Percentiles rank a stretch among this genome's conserved stretches.
phyloP scores from a whole-genome alignment of 2,329 filamentous ascomycete genomes.

The Ciborinia camelliae region DNA sequence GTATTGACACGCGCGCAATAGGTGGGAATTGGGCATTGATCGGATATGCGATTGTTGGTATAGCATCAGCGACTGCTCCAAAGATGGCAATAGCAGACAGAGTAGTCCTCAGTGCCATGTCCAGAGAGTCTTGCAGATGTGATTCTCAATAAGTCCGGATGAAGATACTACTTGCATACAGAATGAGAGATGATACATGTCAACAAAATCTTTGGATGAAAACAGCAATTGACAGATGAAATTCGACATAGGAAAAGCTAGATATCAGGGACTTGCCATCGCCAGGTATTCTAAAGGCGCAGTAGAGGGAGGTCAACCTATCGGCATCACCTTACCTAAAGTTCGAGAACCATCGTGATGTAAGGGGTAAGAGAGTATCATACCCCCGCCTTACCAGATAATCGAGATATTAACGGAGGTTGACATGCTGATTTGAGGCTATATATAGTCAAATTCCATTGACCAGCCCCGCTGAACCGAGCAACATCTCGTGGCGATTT shows the following conservation, averaged over 20 bases:
- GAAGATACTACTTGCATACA: slow-evolving; percentile 21
- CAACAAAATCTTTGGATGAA: slow-evolving; percentile 19
- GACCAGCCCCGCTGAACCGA: slow-evolving; percentile 21
- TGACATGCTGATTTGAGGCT: slow-evolving; percentile 18
- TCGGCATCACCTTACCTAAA: slow-evolving; percentile 31
- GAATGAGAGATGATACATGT: slow-evolving; percentile 13
- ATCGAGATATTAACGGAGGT: slow-evolving; percentile 17
- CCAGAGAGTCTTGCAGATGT: slow-evolving; percentile 19
- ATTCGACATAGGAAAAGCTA: slow-evolving; percentile 18
- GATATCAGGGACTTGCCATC: slow-evolving; percentile 24
- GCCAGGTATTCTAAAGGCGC: slow-evolving; percentile 28
- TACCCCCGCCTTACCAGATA: slow-evolving; percentile 15
- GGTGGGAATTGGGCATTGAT: slow-evolving; percentile 82
- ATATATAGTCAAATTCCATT: slow-evolving; percentile 20
- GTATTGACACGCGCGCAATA: slow-evolving; percentile 64
- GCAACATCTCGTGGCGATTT: background rate
- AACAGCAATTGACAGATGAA: slow-evolving; percentile 17
- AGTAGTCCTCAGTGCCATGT: slow-evolving; percentile 29
- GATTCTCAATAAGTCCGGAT: slow-evolving; percentile 11
- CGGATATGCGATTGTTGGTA: slow-evolving; percentile 56
- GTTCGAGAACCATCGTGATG: slow-evolving; percentile 28
- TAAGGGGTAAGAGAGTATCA: slow-evolving; percentile 28
- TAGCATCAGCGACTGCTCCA: slow-evolving; percentile 33
- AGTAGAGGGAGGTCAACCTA: slow-evolving; percentile 28
- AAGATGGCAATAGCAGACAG: slow-evolving; percentile 24